Base-by-base conservation (phyloP, 768 basidiomycete genomes). In the Panaeolus cyanescens region DNA sequence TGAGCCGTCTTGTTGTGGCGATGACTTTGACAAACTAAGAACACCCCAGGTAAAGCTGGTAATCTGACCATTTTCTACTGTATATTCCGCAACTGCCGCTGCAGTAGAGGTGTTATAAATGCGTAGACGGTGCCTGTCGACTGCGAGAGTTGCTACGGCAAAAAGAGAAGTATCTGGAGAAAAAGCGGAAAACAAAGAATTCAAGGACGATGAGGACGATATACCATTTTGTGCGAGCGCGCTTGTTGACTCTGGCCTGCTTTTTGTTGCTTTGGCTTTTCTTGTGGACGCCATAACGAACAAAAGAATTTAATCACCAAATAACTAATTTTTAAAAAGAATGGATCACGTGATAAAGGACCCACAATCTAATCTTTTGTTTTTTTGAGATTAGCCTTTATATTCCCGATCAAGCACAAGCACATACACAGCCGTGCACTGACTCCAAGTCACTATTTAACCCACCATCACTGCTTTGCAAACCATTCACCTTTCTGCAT, bases 41-140 rank as follows among this genome's bases (percentile, higher is more conserved):
- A 71, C 68, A 60, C 75, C 72, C 89, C 89, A 91, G 33, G 75
- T 72, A 25, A 88, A 69, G 58, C 82, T 71, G 36, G 85, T 81
- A 39, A 88, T 83, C 45, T 85, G 81, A 59, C 82, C 82, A 25
- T 77, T 77, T 33, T 87, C 83, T 19, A 88, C 68, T 17, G 80
- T 78, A 72, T 86, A 75, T 70, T 90, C 88, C 4, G 86, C 82
- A 20, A 84, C 72, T 32, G 84, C 80, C 63, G 82, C 80, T 34
- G 79, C 81, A n/a, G 84, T 78, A 7, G 77, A 64, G 8, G 85
- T 83, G 69, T 88, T 81, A 71, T 87, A 88, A 36, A 90, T 78
- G 66, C 87, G 86, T 59, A 90, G 74, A 45, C 87, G 82, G 69
- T 90, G 88, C 72, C 88, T 90, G 79, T 90, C 88, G 56, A 90